Conservation (phyloP, 2,329 filamentous ascomycete genomes). For the Botryotinia globosa region DNA sequence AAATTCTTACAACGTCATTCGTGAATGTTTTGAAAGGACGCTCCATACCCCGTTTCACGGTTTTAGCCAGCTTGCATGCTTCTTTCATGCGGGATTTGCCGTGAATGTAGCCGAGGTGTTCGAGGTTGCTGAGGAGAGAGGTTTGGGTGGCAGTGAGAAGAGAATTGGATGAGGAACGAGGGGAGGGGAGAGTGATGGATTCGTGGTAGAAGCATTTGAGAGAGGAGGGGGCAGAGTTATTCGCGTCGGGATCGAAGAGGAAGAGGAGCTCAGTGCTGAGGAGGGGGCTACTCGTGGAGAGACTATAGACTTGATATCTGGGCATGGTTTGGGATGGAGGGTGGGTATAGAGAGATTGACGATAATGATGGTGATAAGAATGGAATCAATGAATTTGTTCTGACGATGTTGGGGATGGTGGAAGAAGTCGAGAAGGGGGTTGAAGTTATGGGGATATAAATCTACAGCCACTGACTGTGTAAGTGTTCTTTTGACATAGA, state of each 20-base stretch:
- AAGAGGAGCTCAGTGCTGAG: background rate
- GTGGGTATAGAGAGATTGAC: background rate
- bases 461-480: background rate
- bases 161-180: background rate
- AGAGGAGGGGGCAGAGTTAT: background rate
- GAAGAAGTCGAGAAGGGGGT: background rate
- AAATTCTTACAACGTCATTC: background rate
- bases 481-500: background rate
- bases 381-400: background rate
- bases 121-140: background rate
- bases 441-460: background rate
- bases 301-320: background rate
- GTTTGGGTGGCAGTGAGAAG: background rate
- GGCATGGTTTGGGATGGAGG: background rate
- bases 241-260: background rate
- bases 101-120: background rate
- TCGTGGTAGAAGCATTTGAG: background rate
- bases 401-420: background rate
- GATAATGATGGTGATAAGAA: background rate
- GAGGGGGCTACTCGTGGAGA: background rate
- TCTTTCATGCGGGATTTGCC: background rate
- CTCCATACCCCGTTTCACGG: background rate
- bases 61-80: background rate
- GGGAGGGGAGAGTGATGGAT: background rate
- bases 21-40: background rate